Evolutionary conservation across 2,329 filamentous ascomycete species (phyloP), one percentile per base, ranked within the genome.

Genomic region (Clathrospora elynae): DNA sequence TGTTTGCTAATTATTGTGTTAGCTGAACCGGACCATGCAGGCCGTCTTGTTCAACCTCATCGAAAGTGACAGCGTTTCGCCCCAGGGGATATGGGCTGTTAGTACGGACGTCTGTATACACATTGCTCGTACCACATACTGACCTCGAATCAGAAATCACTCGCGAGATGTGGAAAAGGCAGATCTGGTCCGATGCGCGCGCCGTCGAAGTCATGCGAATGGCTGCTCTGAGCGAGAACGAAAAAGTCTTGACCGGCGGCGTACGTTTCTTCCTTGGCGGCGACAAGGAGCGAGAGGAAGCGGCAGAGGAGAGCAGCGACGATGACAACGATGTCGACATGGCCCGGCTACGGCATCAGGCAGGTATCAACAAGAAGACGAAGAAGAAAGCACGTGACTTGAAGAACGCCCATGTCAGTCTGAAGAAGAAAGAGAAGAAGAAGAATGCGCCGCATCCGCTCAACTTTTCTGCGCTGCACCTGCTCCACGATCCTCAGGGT

Each of bases 121-220:
- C n/a, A n/a, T n/a, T n/a, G n/a, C n/a, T n/a, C n/a, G n/a, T n/a
- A n/a, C n/a, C n/a, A n/a, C n/a, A n/a, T n/a, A n/a, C n/a, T n/a
- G n/a, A n/a, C n/a, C n/a, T n/a, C n/a, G n/a, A n/a, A n/a, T n/a
- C n/a, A n/a, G n/a, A 96, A 71, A 81, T 99, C 53, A 95, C 91
- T 3, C 82, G 92, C 50, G 93, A 99, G 74, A 77, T 99, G 64
- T 99, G 93, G 93, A 95, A 91, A 73, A 82, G 92, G 32, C 91
- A 96, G 60, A 85, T 97, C 52, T 99, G 93, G 93, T 90, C 88
- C 7, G 93, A 99, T 62, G 83, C 90, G 2, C 93, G 91, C 68
- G 85, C 92, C 0, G 93, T 97, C n/a, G 90, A 96, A 62, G 88
- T 97, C 54, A 97, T 99, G 91, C 95, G 95, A 73, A 88, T 96